Evolutionary conservation across 768 basidiomycete genomes (phyloP).

Genomic region (Vararia minispora): DNA sequence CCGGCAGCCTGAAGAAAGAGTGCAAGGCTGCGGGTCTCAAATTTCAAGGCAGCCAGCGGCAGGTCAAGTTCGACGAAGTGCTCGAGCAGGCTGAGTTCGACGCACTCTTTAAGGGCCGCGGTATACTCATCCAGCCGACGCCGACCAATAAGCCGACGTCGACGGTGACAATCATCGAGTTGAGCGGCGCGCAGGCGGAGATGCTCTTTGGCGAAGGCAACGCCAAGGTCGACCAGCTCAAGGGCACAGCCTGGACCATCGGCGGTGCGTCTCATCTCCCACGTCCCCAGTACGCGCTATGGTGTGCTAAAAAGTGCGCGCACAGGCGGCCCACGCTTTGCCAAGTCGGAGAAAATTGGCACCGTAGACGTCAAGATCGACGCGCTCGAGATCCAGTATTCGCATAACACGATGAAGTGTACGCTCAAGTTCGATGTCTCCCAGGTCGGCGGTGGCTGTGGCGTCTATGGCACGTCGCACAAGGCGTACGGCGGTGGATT

Average conservation of each 20-base stretch:
- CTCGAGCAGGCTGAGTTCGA: conserved; percentile 26
- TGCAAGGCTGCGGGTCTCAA: conserved; percentile 28
- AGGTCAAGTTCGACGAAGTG: conserved; percentile 30
- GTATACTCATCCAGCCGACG: conserved; percentile 27
- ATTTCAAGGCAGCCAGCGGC: conserved; percentile 28
- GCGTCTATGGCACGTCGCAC: too few relatives aligned
- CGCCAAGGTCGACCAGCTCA: too few relatives aligned
- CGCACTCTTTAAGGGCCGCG: conserved; percentile 24
- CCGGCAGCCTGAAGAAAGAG: conserved; percentile 30
- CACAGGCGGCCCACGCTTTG: conserved; percentile 18
- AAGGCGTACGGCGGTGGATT: too few relatives aligned
- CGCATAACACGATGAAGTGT: conserved; percentile 31
- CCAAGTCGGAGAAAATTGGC: conserved; percentile 28
- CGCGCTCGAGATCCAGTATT: conserved; percentile 26
- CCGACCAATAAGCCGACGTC: conserved; percentile 30
- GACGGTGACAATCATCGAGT: conserved; percentile 29
- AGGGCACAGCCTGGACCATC: too few relatives aligned
- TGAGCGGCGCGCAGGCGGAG: too few relatives aligned
- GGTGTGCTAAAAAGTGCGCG: background rate
- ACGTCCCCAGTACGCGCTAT: conserved; percentile 4
- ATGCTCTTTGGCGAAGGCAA: too few relatives aligned
- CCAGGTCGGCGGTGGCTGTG: conserved; percentile 16
- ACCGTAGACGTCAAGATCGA: conserved; percentile 22
- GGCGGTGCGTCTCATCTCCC: too few relatives aligned
- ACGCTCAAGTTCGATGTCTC: conserved; percentile 28